These are phyloP conservation scores for Lentinula boryana DNA, from an alignment of 768 basidiomycete genomes.

Conservation along the genomic window DNA sequence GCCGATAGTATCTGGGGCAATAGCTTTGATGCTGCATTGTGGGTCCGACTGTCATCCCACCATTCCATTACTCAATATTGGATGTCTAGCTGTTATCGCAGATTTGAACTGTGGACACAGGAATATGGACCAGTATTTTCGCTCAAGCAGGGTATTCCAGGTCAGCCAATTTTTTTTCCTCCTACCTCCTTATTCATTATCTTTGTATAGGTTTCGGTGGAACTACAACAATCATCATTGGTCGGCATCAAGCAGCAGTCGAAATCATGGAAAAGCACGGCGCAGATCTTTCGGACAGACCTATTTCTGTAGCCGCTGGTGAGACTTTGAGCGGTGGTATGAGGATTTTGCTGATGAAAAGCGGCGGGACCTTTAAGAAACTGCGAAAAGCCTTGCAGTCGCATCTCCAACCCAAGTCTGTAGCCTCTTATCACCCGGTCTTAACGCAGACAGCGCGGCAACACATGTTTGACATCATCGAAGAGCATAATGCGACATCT, in stretches of 20 bases:
- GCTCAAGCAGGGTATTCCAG: slow-evolving; percentile 38
- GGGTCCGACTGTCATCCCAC: slow-evolving; percentile 9
- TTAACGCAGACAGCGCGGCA: slow-evolving; percentile 22
- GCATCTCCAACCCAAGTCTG: slow-evolving; percentile 8
- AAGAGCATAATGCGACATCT: slow-evolving; percentile 9
- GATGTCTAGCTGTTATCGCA: slow-evolving; percentile 33
- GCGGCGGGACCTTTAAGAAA: slow-evolving; percentile 55
- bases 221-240: slow-evolving; percentile 38
- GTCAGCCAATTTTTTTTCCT: not conserved
- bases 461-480: slow-evolving; percentile 38
- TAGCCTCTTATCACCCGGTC: not conserved
- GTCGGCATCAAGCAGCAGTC: slow-evolving; percentile 48
- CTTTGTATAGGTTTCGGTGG: not conserved
- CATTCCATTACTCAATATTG: not conserved
- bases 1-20: slow-evolving; percentile 36
- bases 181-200: not conserved
- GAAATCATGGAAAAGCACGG: slow-evolving; percentile 68
- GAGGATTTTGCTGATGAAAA: slow-evolving; percentile 47
- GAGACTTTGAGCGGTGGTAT: slow-evolving; percentile 56
- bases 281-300: slow-evolving; percentile 49
- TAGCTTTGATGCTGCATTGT: slow-evolving; percentile 31
- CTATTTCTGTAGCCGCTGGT: slow-evolving; percentile 49
- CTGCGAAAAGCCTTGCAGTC: slow-evolving; percentile 37
- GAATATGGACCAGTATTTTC: slow-evolving; percentile 59
- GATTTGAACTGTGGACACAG: slow-evolving; percentile 55